Conservation (phyloP, 345 rosid species). For the Pistacia atlantica region DNA sequence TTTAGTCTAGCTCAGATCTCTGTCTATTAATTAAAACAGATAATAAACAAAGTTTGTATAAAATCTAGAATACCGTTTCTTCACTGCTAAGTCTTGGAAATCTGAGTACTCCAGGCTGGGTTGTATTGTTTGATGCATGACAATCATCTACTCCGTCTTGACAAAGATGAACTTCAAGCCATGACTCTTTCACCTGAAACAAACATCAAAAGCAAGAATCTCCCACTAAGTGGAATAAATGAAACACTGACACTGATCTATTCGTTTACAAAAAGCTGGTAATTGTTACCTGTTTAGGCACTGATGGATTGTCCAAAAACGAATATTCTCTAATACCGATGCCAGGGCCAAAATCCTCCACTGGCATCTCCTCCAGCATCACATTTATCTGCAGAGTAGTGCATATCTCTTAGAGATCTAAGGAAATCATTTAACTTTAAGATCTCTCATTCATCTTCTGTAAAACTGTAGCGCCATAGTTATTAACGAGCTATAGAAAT, state of each 20-base stretch:
- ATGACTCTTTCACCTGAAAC: conserved; percentile 85
- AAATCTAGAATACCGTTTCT: conserved; percentile 60
- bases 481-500: neutral
- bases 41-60: conserved; percentile 10
- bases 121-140: conserved; percentile 50
- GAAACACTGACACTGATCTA: neutral
- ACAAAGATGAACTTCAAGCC: conserved; percentile 92
- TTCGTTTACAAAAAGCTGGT: neutral
- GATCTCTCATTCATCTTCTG: neutral
- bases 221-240: neutral
- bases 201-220: conserved; percentile 4
- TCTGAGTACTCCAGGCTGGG: conserved; percentile 51
- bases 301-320: conserved; percentile 69
- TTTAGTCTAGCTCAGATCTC: neutral
- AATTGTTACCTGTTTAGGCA: conserved; percentile 72
- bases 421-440: neutral
- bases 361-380: conserved; percentile 66
- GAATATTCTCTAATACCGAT: conserved; percentile 85
- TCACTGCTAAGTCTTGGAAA: conserved; percentile 84
- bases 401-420: conserved; percentile 5
- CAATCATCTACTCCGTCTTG: conserved; percentile 70
- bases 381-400: conserved; percentile 64
- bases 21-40: neutral
- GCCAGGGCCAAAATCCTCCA: conserved; percentile 90
- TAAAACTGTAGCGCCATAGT: neutral